A percentile compares a stretch with the other conserved stretches of the same genome.
Conservation (phyloP, 805 yeast genomes). For the Schwanniomyces vanrijiae region DNA sequence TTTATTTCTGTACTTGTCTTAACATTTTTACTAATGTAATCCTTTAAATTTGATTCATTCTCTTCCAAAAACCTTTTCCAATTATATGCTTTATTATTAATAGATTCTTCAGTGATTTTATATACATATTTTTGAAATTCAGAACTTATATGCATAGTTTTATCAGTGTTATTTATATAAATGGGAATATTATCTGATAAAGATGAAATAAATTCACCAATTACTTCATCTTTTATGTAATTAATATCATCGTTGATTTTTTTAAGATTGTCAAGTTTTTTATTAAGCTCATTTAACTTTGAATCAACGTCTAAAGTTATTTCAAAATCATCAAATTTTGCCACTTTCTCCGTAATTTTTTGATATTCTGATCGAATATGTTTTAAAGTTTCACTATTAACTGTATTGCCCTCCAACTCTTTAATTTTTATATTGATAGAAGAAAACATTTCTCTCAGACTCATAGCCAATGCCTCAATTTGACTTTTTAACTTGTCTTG, state of each 20-base stretch:
- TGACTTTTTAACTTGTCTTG: slow-evolving; percentile 18
- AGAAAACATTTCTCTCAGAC: slow-evolving; percentile 17
- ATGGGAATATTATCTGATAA: slow-evolving; percentile 35
- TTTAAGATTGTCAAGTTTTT: slow-evolving; percentile 14
- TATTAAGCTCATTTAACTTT: slow-evolving; percentile 14
- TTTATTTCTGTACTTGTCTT: slow-evolving; percentile 9
- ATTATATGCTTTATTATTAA: slow-evolving; percentile 6
- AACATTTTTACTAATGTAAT: slow-evolving; percentile 12
- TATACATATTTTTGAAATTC: slow-evolving; percentile 37
- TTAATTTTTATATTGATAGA: slow-evolving; percentile 12
- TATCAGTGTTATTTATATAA: slow-evolving; percentile 21
- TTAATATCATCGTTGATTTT: slow-evolving; percentile 12
- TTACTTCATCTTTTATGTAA: slow-evolving; percentile 14
- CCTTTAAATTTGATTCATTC: slow-evolving; percentile 18
- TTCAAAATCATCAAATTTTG: slow-evolving; percentile 4
- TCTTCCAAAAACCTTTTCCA: slow-evolving; percentile 26
- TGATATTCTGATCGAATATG: slow-evolving; percentile 12
- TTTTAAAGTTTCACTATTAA: slow-evolving; percentile 5
- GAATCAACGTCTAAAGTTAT: slow-evolving; percentile 9
- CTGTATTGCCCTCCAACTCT: slow-evolving; percentile 4
- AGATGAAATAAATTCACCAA: slow-evolving; percentile 15
- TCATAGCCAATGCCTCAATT: slow-evolving; percentile 12
- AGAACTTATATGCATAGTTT: slow-evolving; percentile 36
- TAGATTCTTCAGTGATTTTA: slow-evolving; percentile 29
- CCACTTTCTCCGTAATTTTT: slow-evolving; percentile 10